Percentiles rank a stretch among this genome's conserved stretches.
Conservation (phyloP, 257 asterid genomes). For the Solanum chilense region DNA sequence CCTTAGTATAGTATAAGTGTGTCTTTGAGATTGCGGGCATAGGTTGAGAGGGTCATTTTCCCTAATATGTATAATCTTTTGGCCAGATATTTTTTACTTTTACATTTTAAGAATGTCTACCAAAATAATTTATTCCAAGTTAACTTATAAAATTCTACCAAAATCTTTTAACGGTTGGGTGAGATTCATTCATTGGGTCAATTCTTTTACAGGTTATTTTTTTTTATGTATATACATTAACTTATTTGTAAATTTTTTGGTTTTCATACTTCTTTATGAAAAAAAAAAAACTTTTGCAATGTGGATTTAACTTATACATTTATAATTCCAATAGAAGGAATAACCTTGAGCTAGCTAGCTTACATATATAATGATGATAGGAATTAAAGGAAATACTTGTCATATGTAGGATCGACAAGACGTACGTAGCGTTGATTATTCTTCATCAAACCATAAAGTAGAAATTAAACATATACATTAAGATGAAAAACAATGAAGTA, state of each 20-base stretch:
- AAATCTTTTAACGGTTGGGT: not conserved
- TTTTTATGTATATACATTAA: not conserved
- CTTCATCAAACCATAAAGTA: not conserved
- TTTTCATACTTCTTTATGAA: not conserved
- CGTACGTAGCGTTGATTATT: not conserved
- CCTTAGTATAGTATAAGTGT: too few relatives aligned
- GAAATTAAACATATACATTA: not conserved
- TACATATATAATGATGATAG: not conserved
- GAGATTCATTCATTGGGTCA: not conserved
- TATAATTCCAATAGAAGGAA: not conserved
- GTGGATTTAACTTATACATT: not conserved
- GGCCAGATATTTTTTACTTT: not conserved
- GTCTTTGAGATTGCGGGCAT: too few relatives aligned
- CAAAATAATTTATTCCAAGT: not conserved
- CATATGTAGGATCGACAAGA: not conserved
- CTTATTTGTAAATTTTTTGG: not conserved
- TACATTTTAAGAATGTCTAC: not conserved
- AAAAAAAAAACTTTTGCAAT: not conserved
- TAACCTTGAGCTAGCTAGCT: not conserved
- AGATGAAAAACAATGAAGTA: not conserved
- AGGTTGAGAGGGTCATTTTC: too few relatives aligned
- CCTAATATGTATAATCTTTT: not conserved
- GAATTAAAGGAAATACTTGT: not conserved
- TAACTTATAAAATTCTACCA: not conserved
- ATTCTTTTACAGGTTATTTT: not conserved